Conservation (phyloP, 306 rosid genomes). For the Vigna reflexopilosa region DNA sequence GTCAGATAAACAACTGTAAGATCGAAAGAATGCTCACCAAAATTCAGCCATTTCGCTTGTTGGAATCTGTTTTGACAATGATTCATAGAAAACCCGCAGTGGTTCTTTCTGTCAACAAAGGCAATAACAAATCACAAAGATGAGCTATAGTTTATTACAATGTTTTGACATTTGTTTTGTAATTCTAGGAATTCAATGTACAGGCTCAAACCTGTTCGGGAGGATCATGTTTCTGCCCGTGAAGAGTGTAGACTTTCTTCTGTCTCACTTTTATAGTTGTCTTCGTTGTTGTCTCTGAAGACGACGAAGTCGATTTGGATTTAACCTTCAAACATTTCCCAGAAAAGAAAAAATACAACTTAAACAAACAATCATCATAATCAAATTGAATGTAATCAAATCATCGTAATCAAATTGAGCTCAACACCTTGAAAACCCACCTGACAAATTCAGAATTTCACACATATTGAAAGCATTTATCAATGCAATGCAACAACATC, state of each 20-base stretch:
- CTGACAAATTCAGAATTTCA: slow-evolving; percentile 34
- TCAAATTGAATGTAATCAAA: slow-evolving; percentile 31
- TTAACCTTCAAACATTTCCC: slow-evolving; percentile 67
- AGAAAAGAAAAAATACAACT: neutral
- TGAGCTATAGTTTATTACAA: slow-evolving; percentile 28
- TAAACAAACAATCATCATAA: slow-evolving; percentile 34
- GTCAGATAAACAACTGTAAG: neutral
- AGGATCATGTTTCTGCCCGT: slow-evolving; percentile 91
- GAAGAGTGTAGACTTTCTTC: slow-evolving; percentile 76
- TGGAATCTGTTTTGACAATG: slow-evolving; percentile 90
- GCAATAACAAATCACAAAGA: slow-evolving; percentile 33
- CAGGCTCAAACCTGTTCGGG: slow-evolving; percentile 80
- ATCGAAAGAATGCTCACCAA: slow-evolving; percentile 58
- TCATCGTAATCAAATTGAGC: neutral
- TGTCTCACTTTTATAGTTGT: slow-evolving; percentile 55
- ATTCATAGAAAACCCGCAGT: slow-evolving; percentile 82
- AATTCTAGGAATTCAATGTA: slow-evolving; percentile 30
- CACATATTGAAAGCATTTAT: slow-evolving; percentile 23
- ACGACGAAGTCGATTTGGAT: slow-evolving; percentile 50
- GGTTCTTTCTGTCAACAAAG: slow-evolving; percentile 87
- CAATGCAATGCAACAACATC: neutral
- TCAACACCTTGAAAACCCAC: slow-evolving; percentile 16
- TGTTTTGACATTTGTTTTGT: slow-evolving; percentile 9
- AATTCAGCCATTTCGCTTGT: slow-evolving; percentile 93
- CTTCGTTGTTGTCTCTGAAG: slow-evolving; percentile 50